Evolutionary conservation across 768 basidiomycete species (phyloP), one percentile per base, ranked within the genome.

Genomic region (Ephemerocybe angulata): DNA sequence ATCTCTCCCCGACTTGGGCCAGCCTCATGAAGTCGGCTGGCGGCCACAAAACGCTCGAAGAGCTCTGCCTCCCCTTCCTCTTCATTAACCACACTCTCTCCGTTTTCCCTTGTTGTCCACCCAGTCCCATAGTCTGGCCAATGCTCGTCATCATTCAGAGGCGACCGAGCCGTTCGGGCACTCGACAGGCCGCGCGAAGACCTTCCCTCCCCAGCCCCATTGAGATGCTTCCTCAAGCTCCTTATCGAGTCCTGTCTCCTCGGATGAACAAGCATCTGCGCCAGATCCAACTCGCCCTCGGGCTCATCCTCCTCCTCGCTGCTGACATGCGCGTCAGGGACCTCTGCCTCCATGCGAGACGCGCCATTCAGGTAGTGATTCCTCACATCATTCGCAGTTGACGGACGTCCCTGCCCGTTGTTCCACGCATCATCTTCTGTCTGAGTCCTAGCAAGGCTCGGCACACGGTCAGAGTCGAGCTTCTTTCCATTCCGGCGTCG

Each of bases 201-300:
- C 19, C 21, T 40, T 21, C 40, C 30, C 21, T 11, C 27, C 4
- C 19, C 38, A 4, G 19, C 37, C 21, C 3, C 4, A 11, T 57
- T 59, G 19, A 90, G 72, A 61, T 88, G 87, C 57, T 75, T 84
- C 54, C 87, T 75, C 53, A 90, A 70, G 65, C 87, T 88, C 60
- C 75, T 80, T 58, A 90, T 89, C 17, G 87, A 88, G 56, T 84
- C 78, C 63, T 90, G 88, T 25, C 88, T 75, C 65, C 83, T 87
- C 19, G 88, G 78, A 7, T 82, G 86, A 25, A 87, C 81, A 31
- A 90, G 80, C 53, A 90, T 76, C 25, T 78, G 77, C 15, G 86
- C 83, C 37, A 90, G 74, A 62, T 84, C 79, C 43, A 88, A 70
- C 62, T 88, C 88, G 15, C 74, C 73, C 5, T 74, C 74, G 6